These are phyloP conservation scores for Leccinum imitatum DNA, from an alignment of 768 basidiomycete genomes.

Conservation along the genomic window DNA sequence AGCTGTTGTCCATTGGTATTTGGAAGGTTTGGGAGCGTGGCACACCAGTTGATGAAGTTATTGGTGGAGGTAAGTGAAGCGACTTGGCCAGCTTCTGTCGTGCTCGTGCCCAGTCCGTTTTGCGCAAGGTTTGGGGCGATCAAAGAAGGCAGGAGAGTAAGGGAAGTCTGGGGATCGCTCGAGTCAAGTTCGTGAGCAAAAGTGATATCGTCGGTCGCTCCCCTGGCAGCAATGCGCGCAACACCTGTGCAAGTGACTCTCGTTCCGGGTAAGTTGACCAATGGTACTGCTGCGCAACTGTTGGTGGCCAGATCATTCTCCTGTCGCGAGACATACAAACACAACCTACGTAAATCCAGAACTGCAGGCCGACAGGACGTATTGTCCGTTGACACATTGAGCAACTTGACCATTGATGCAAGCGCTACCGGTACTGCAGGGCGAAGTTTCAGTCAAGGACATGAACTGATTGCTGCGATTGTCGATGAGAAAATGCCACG, in stretches of 20 bases:
- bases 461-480: conserved; percentile 17
- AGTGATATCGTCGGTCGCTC: conserved; percentile 21
- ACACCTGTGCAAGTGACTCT: conserved; percentile 50
- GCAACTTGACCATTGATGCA: conserved; percentile 53
- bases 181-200: conserved; percentile 19
- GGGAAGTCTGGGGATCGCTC: conserved; percentile 23
- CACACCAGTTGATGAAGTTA: conserved; percentile 75
- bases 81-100: conserved; percentile 44
- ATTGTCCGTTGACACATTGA: conserved; percentile 51
- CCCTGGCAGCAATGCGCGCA: conserved; percentile 45
- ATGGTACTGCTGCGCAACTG: conserved; percentile 44
- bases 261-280: conserved; percentile 49
- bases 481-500: conserved; percentile 54
- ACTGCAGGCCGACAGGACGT: conserved; percentile 25
- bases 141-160: conserved; percentile 46
- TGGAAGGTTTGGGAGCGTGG: conserved; percentile 44
- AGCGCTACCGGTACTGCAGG: conserved; percentile 41
- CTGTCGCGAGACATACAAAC: not conserved
- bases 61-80: conserved; percentile 62
- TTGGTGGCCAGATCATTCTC: not conserved
- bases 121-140: conserved; percentile 54
- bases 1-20: conserved; percentile 61
- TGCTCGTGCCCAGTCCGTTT: conserved; percentile 40
- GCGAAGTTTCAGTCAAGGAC: conserved; percentile 29
- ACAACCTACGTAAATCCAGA: conserved; percentile 20